These are phyloP conservation scores for Stromatinia cepivora DNA, from an alignment of 2,329 filamentous ascomycete species.

Conservation along the genomic window DNA sequence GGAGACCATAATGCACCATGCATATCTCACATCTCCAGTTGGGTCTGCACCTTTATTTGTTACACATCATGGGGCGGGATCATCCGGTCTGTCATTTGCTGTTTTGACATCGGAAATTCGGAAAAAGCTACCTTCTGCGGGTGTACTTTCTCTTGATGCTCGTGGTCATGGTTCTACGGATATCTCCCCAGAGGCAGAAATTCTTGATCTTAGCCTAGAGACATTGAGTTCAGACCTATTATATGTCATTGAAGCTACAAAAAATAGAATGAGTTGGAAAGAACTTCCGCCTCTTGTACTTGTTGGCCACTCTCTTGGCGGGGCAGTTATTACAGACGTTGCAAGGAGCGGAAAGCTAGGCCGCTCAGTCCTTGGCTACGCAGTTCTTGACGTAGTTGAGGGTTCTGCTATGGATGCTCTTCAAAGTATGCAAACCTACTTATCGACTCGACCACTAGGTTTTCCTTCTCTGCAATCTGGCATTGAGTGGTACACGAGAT, in stretches of 20 bases:
- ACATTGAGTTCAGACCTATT: slow-evolving; percentile 74
- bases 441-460: slow-evolving; percentile 74
- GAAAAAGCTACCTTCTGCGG: slow-evolving; percentile 74
- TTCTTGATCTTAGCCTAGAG: slow-evolving; percentile 68
- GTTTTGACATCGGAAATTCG: slow-evolving; percentile 75
- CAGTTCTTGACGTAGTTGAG: slow-evolving; percentile 92
- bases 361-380: slow-evolving; percentile 73
- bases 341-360: slow-evolving; percentile 69
- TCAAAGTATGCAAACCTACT: slow-evolving; percentile 89
- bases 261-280: slow-evolving; percentile 69
- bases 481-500: slow-evolving; percentile 92
- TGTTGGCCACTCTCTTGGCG: slow-evolving; percentile 89
- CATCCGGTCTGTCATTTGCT: slow-evolving; percentile 89
- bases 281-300: slow-evolving; percentile 73
- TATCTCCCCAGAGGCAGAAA: slow-evolving; percentile 43
- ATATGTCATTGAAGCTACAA: slow-evolving; percentile 66
- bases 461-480: slow-evolving; percentile 78
- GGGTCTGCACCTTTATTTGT: slow-evolving; percentile 80
- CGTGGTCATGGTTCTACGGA: slow-evolving; percentile 78
- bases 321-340: slow-evolving; percentile 84
- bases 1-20: slow-evolving; percentile 68
- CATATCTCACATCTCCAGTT: slow-evolving; percentile 79
- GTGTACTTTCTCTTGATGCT: slow-evolving; percentile 82
- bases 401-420: slow-evolving; percentile 93
- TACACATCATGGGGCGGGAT: slow-evolving; percentile 92